Percentiles rank a stretch among this genome's conserved stretches.
Evolutionary conservation across 768 basidiomycete species (phyloP).

Genomic region (Rhodotorula sphaerocarpa): DNA sequence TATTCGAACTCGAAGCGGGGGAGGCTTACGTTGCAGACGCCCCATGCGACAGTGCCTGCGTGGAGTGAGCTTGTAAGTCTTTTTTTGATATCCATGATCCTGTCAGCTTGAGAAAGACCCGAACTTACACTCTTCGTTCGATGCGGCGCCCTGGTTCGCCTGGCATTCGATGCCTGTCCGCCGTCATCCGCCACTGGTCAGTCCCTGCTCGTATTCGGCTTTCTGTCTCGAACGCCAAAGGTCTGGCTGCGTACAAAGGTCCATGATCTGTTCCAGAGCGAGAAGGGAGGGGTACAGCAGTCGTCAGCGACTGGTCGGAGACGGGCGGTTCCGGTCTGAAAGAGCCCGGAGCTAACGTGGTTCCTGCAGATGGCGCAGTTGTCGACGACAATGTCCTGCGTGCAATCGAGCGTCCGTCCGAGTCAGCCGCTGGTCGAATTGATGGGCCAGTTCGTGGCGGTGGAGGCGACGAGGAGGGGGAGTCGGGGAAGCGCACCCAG

Average conservation of each 20-base stretch:
- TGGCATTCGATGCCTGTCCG: conserved; percentile 92
- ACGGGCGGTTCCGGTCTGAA: too few relatives aligned
- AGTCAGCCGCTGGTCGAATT: background rate
- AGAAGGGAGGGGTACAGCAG: background rate
- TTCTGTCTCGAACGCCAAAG: background rate
- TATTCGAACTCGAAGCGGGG: background rate
- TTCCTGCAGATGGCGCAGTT: conserved; percentile 95
- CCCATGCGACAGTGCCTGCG: conserved; percentile 80
- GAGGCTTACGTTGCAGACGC: conserved; percentile 80
- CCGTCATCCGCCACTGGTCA: too few relatives aligned
- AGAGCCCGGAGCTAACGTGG: conserved; percentile 4
- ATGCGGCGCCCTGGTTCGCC: conserved; percentile 94
- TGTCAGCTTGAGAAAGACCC: background rate
- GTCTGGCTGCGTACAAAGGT: conserved; percentile 64
- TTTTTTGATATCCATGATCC: too few relatives aligned
- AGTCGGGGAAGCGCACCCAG: conserved; percentile 57
- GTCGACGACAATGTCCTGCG: conserved; percentile 88
- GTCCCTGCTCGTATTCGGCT: background rate
- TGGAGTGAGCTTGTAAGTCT: conserved; percentile 2
- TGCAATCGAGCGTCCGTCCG: background rate
- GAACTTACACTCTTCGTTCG: conserved; percentile 70
- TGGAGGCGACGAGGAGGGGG: background rate
- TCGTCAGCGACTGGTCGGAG: too few relatives aligned
- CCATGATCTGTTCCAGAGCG: conserved; percentile 72
- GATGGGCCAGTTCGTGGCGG: background rate